Conservation (phyloP, 1,139 yeast genomes). For the Spathaspora sp. region DNA sequence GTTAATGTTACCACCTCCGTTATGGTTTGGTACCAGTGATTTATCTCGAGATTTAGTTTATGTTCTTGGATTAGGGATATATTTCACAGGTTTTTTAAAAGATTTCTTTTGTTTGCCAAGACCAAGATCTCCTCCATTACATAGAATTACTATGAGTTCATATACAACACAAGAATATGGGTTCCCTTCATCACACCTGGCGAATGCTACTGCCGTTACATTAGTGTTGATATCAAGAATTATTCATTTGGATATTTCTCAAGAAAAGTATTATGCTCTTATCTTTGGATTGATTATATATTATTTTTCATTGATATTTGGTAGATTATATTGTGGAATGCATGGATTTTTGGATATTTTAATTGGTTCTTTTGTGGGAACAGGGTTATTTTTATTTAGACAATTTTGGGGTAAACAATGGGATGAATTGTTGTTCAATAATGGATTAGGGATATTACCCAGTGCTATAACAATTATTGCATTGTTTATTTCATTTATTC, state of each 20-base stretch:
- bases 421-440: slow-evolving; percentile 37
- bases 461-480: slow-evolving; percentile 28
- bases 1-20: slow-evolving; percentile 78
- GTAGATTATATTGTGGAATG: slow-evolving; percentile 95
- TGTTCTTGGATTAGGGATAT: slow-evolving; percentile 84
- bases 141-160: slow-evolving; percentile 83
- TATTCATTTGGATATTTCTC: slow-evolving; percentile 12
- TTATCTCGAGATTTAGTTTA: slow-evolving; percentile 70
- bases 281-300: slow-evolving; percentile 38
- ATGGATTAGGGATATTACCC: slow-evolving; percentile 37
- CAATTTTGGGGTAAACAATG: slow-evolving; percentile 31
- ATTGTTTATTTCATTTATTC: slow-evolving; percentile 51
- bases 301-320: slow-evolving; percentile 67
- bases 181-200: slow-evolving; percentile 89
- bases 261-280: slow-evolving; percentile 10
- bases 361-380: slow-evolving; percentile 68
- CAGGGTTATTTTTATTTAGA: slow-evolving; percentile 44
- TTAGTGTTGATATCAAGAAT: slow-evolving; percentile 40
- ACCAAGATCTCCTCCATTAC: slow-evolving; percentile 89
- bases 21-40: slow-evolving; percentile 74
- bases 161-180: slow-evolving; percentile 94
- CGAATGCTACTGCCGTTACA: slow-evolving; percentile 85
- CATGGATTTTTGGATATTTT: slow-evolving; percentile 84
- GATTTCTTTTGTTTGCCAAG: slow-evolving; percentile 89
- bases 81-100: slow-evolving; percentile 71